Evolutionary conservation across 352 stramenopile species (phyloP), one percentile per base, ranked within the genome.

Genomic region (Phytopythium boreale): DNA sequence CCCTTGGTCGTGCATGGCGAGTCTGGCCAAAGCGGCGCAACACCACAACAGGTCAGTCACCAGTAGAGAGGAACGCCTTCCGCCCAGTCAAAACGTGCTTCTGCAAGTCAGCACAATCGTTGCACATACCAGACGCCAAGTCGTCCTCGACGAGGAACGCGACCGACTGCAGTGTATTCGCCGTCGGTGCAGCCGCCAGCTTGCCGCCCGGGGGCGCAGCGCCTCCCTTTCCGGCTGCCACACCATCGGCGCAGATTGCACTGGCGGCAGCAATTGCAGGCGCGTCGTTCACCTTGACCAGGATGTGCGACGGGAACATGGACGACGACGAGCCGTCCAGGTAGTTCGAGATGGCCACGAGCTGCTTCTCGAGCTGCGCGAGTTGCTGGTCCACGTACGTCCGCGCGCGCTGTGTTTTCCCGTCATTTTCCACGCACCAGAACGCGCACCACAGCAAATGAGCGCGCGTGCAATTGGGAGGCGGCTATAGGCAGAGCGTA

Each of bases 131-230:
- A 6, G 80, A 77, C 5, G 74, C 79, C 19, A 90, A 62, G 53
- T 92, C 84, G 29, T 92, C 81, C 69, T 92, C 84, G 15, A 92
- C 84, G 15, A 83, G 71, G 12, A 60, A 49, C 24, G 64, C 63
- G 4, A 68, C 59, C 12, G 76, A 63, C 17, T 77, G 59, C 22
- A 76, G 24, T 17, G 59, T 68, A 39, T 66, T 75, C 7, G 68
- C 51, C 24, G 68, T 76, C 49, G 82, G 68, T 17, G 55, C 59
- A 6, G 60, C 63, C 14, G 36, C 55, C 9, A 46, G 20, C 8
- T 57, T 50, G 4, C 49, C 67, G 10, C 61, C 72, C 15, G 70
- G 51, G 52, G 65, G 55, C 0, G 44, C 55, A 9, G 2, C 70
- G 49, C 22, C 67, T 29, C 67, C 64, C 17, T 72, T 71, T 2